phyloP scores from a whole-genome alignment of 1,284 basidiomycete species.

The Athelia sp. region DNA sequence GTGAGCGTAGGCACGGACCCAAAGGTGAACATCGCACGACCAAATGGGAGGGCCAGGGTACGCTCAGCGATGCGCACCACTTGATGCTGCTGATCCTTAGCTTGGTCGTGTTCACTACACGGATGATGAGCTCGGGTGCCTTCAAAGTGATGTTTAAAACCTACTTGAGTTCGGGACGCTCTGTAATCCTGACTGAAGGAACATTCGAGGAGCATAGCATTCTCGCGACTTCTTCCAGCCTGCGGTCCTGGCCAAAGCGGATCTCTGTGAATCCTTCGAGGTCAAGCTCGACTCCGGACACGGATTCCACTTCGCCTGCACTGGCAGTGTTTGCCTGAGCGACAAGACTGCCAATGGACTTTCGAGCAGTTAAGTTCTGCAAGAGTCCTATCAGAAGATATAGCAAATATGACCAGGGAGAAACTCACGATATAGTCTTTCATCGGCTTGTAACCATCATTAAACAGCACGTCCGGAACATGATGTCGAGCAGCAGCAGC shows the following conservation, averaged over 20 bases:
- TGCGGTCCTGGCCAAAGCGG: conserved; percentile 81
- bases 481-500: conserved; percentile 48
- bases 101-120: conserved; percentile 76
- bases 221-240: conserved; percentile 82
- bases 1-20: conserved; percentile 68
- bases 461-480: conserved; percentile 35
- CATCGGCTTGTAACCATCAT: conserved; percentile 47
- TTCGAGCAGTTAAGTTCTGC: conserved; percentile 42
- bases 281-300: conserved; percentile 68
- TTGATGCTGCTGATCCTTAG: conserved; percentile 77
- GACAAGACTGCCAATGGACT: conserved; percentile 47
- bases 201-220: conserved; percentile 79
- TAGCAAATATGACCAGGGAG: not conserved
- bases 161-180: conserved; percentile 71
- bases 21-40: conserved; percentile 85
- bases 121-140: too few species aligned
- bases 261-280: conserved; percentile 74
- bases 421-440: conserved; percentile 56
- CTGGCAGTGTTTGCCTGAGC: conserved; percentile 44
- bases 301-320: conserved; percentile 46
- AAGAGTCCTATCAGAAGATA: conserved; percentile 5
- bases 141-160: conserved; percentile 22
- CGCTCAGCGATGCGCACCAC: conserved; percentile 78
- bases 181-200: conserved; percentile 60
- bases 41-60: conserved; percentile 81